Conservation (phyloP, 2,329 filamentous ascomycete genomes). For the Cladophialophora yegresii region DNA sequence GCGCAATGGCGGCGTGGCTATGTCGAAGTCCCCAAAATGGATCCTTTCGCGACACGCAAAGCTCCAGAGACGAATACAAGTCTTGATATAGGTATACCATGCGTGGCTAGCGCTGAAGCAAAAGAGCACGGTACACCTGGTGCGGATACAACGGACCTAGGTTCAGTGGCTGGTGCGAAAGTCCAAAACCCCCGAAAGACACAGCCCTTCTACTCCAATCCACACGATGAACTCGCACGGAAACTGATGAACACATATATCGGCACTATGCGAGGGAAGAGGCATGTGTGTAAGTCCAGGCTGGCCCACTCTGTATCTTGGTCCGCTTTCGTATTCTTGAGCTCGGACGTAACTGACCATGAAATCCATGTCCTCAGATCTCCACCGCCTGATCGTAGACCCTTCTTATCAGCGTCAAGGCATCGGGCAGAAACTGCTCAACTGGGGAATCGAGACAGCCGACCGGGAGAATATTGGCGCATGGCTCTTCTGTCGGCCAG, state of each 20-base stretch:
- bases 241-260: slow-evolving; percentile 28
- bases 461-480: slow-evolving; percentile 32
- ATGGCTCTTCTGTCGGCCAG: slow-evolving; percentile 31
- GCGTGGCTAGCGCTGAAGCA: slow-evolving; percentile 14
- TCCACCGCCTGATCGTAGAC: slow-evolving; percentile 30
- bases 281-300: slow-evolving; percentile 29
- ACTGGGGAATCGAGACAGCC: slow-evolving; percentile 29
- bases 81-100: slow-evolving; percentile 7
- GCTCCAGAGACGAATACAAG: not conserved
- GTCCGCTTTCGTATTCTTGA: not conserved
- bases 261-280: slow-evolving; percentile 29
- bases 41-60: slow-evolving; percentile 24
- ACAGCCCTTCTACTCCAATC: slow-evolving; percentile 24
- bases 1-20: slow-evolving; percentile 30
- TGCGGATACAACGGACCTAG: not conserved
- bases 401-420: slow-evolving; percentile 31
- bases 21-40: slow-evolving; percentile 25
- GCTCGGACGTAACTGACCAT: not conserved
- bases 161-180: not conserved
- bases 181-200: not conserved
- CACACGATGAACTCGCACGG: slow-evolving; percentile 17
- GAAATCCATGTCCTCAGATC: slow-evolving; percentile 14
- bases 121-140: not conserved
- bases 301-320: not conserved
- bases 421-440: slow-evolving; percentile 29